Percentiles rank a stretch among this genome's conserved stretches.
Conservation (phyloP, 2,329 filamentous ascomycete species). For the Paramyrothecium sp. region DNA sequence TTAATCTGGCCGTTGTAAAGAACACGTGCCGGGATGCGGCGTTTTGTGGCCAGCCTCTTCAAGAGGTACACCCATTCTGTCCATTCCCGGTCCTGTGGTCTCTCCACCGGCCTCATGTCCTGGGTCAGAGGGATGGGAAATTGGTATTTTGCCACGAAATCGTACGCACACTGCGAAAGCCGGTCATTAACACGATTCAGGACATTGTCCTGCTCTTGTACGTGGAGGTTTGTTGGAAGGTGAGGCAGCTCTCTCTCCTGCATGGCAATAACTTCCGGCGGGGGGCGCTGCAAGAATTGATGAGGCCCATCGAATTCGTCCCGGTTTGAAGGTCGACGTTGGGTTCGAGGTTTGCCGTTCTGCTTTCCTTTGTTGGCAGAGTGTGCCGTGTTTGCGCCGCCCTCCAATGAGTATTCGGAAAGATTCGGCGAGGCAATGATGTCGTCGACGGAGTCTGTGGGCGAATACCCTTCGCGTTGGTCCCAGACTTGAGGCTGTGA, state of each 20-base stretch:
- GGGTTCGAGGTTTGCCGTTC: slow-evolving; percentile 49
- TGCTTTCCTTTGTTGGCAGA: slow-evolving; percentile 42
- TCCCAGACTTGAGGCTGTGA: slow-evolving; percentile 46
- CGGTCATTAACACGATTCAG: slow-evolving; percentile 80
- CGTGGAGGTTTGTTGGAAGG: slow-evolving; percentile 77
- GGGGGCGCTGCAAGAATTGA: slow-evolving; percentile 74
- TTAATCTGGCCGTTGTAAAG: slow-evolving; percentile 90
- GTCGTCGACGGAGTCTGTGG: slow-evolving; percentile 58
- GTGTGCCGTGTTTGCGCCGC: slow-evolving; percentile 38
- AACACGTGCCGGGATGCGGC: slow-evolving; percentile 78
- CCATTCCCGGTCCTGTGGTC: slow-evolving; percentile 80
- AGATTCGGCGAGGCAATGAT: slow-evolving; percentile 56
- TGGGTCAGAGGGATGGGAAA: slow-evolving; percentile 83
- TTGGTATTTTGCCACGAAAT: slow-evolving; percentile 89
- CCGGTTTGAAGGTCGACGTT: slow-evolving; percentile 73
- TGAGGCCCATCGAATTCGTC: slow-evolving; percentile 90
- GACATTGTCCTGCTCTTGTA: slow-evolving; percentile 82
- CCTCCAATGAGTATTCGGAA: slow-evolving; percentile 60
- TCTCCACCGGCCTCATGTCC: slow-evolving; percentile 75
- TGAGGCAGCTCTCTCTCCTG: slow-evolving; percentile 80
- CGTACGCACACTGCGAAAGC: slow-evolving; percentile 80
- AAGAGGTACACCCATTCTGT: slow-evolving; percentile 89
- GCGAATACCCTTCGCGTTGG: slow-evolving; percentile 50
- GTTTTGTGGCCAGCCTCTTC: slow-evolving; percentile 81
- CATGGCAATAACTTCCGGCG: slow-evolving; percentile 68